Conservation (phyloP, 768 basidiomycete species). For the Fomitopsis pulvina region DNA sequence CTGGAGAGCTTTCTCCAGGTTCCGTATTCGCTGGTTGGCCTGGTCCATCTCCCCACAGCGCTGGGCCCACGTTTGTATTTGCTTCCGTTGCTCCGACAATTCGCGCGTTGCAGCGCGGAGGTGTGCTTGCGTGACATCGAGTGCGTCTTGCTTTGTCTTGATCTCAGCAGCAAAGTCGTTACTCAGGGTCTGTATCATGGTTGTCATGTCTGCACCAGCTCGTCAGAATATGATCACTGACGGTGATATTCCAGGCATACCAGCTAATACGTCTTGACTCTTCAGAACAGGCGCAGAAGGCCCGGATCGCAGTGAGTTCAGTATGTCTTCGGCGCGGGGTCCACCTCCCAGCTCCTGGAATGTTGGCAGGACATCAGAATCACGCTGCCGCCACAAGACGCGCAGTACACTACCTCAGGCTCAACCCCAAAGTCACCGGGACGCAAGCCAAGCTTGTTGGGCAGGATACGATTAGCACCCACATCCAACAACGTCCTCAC, state of each 20-base stretch:
- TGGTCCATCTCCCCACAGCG: slow-evolving; percentile 77
- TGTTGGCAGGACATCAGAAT: neutral
- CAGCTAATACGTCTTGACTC: slow-evolving; percentile 80
- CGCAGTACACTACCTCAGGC: slow-evolving; percentile 56
- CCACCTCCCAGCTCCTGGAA: slow-evolving; percentile 63
- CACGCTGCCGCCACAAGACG: neutral
- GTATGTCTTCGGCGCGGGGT: slow-evolving; percentile 71
- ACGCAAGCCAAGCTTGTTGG: slow-evolving; percentile 89
- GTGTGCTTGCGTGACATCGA: slow-evolving; percentile 84
- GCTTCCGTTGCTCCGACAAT: slow-evolving; percentile 84
- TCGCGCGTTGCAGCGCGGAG: slow-evolving; percentile 86
- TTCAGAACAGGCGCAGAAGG: slow-evolving; percentile 78
- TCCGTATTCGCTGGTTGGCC: slow-evolving; percentile 71
- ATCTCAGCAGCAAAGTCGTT: slow-evolving; percentile 80
- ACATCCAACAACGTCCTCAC: slow-evolving; percentile 86
- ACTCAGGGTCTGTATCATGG: slow-evolving; percentile 75
- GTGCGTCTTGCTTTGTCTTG: slow-evolving; percentile 75
- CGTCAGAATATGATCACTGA: neutral
- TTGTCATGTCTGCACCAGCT: slow-evolving; percentile 60
- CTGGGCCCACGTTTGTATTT: slow-evolving; percentile 70
- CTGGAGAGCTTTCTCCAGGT: slow-evolving; percentile 70
- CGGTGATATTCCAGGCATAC: slow-evolving; percentile 29
- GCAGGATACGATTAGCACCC: slow-evolving; percentile 81
- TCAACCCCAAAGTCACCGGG: slow-evolving; percentile 96
- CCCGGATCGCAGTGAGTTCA: slow-evolving; percentile 65